Percentiles rank a stretch among this genome's conserved stretches.
phyloP scores from a whole-genome alignment of 768 basidiomycete genomes.

The Xerocomellus amylosporus region DNA sequence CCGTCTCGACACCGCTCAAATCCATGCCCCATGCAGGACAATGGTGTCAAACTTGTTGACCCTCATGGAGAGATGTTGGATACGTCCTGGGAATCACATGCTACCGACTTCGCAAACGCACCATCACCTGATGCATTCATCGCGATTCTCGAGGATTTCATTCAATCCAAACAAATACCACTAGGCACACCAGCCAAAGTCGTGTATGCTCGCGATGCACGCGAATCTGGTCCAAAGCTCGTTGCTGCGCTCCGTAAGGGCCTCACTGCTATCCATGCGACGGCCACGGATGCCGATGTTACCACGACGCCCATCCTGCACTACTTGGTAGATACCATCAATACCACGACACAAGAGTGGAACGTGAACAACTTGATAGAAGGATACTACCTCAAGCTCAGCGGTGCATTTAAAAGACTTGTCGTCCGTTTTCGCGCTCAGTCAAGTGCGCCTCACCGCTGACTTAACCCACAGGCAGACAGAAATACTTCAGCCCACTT shows the following conservation, averaged over 20 bases:
- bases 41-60: slow-evolving; percentile 98
- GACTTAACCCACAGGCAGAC: slow-evolving; percentile 45
- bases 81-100: slow-evolving; percentile 85
- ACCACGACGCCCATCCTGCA: slow-evolving; percentile 95
- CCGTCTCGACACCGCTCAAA: not conserved
- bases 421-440: slow-evolving; percentile 54
- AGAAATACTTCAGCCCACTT: slow-evolving; percentile 56
- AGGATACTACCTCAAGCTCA: slow-evolving; percentile 83
- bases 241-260: slow-evolving; percentile 81
- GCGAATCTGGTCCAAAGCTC: slow-evolving; percentile 78
- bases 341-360: slow-evolving; percentile 75
- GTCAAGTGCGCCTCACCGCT: slow-evolving; percentile 1
- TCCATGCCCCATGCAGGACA: slow-evolving; percentile 60
- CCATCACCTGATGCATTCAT: slow-evolving; percentile 71
- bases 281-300: slow-evolving; percentile 72
- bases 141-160: slow-evolving; percentile 55
- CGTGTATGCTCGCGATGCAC: slow-evolving; percentile 90
- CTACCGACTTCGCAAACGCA: slow-evolving; percentile 85
- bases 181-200: slow-evolving; percentile 74
- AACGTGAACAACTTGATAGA: slow-evolving; percentile 80
- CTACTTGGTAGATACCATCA: slow-evolving; percentile 88
- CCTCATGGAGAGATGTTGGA: slow-evolving; percentile 98
- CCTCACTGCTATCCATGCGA: slow-evolving; percentile 66
- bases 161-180: slow-evolving; percentile 70
- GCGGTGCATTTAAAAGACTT: slow-evolving; percentile 78